A percentile compares a stretch with the other conserved stretches of the same genome.
Evolutionary conservation across 805 yeast species (phyloP).

Genomic region (Priceomyces melissophilus): DNA sequence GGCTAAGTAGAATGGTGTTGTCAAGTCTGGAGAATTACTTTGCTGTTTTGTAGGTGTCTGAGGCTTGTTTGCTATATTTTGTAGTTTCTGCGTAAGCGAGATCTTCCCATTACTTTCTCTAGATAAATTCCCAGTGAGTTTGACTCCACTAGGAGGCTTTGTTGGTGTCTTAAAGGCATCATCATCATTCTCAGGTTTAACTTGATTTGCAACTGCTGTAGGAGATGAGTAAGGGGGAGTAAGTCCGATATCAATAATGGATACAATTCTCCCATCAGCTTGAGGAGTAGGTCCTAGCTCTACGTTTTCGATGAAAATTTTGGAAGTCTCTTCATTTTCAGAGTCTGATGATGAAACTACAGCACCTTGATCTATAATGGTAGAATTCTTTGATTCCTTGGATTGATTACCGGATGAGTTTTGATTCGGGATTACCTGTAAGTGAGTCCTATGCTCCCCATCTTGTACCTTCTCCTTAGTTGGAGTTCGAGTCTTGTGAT

Average conservation of each 20-base stretch:
- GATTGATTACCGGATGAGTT: no score
- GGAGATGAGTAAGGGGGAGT: conserved; percentile 46
- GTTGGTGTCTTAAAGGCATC: conserved; percentile 35
- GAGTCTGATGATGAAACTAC: not conserved
- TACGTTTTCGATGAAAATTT: conserved; percentile 4
- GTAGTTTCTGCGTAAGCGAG: conserved; percentile 5
- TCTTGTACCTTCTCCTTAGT: no score
- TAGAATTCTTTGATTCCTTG: no score
- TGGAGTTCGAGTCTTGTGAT: no score
- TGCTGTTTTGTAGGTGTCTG: conserved; percentile 7
- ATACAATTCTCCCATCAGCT: conserved; percentile 68
- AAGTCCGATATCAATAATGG: conserved; percentile 60
- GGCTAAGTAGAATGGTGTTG: conserved; percentile 25
- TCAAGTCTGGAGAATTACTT: conserved; percentile 3
- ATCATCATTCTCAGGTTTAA: not conserved
- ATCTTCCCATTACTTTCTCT: not conserved
- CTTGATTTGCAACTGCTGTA: conserved; percentile 15
- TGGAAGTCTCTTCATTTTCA: not conserved
- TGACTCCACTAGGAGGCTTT: conserved; percentile 13
- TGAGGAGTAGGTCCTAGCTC: conserved; percentile 89
- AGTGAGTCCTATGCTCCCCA: no score
- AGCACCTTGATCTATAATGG: no score
- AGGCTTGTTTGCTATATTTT: conserved; percentile 1
- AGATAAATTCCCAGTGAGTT: conserved; percentile 4
- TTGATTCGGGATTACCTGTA: no score